These are phyloP conservation scores for Calamus simplicifolius DNA, from an alignment of 176 grass and related monocot species.

Conservation along the genomic window DNA sequence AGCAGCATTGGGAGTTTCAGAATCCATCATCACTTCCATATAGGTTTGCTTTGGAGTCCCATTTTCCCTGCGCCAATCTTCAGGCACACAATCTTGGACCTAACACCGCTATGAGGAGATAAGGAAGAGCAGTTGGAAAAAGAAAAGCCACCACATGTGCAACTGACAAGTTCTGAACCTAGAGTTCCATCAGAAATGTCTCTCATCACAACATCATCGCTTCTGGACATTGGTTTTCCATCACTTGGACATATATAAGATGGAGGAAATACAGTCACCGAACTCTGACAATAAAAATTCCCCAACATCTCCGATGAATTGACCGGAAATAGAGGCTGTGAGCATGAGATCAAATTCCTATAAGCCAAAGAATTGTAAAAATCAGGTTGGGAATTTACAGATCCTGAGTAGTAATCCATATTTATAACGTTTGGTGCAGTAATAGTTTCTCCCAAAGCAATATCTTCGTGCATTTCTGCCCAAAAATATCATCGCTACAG, in stretches of 20 bases:
- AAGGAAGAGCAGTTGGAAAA: constrained; percentile 19
- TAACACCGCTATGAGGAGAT: constrained; percentile 3
- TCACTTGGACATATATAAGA: constrained; percentile 25
- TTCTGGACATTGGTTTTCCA: background rate
- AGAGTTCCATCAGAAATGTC: constrained; percentile 24
- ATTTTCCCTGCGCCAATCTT: constrained; percentile 22
- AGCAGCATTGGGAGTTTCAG: constrained; percentile 6
- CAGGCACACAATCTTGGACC: constrained; percentile 11
- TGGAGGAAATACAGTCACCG: constrained; percentile 37
- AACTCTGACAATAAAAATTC: constrained; percentile 35
- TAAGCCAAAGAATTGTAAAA: constrained; percentile 16
- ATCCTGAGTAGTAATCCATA: constrained; percentile 21
- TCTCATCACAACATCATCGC: constrained; percentile 13
- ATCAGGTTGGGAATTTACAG: constrained; percentile 20
- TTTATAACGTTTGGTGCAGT: constrained; percentile 21
- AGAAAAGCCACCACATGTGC: constrained; percentile 36
- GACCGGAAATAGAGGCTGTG: constrained; percentile 1
- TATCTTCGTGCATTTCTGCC: constrained; percentile 40
- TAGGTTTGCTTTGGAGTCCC: constrained; percentile 15
- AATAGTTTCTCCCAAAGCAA: constrained; percentile 37
- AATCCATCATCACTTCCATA: constrained; percentile 13
- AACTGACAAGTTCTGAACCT: constrained; percentile 32
- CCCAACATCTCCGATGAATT: constrained; percentile 27
- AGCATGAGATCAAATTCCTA: constrained; percentile 13
- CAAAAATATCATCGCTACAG: constrained; percentile 8